Percentiles rank a stretch among this genome's conserved stretches.
Conservation (phyloP, 2,329 filamentous ascomycete genomes). For the Cercospora sojina region DNA sequence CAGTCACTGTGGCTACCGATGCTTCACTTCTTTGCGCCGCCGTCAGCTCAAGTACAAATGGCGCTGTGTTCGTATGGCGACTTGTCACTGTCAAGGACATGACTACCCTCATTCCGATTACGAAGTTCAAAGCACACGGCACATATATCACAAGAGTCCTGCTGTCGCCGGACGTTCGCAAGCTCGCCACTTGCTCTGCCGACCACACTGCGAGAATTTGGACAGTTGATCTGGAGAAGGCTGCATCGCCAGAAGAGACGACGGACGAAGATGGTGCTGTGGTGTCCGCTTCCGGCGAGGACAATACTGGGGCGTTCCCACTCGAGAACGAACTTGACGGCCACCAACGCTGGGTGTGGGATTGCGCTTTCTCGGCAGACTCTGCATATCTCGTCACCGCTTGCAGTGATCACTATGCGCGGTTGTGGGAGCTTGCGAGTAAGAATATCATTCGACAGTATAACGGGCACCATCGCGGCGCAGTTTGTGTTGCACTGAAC, state of each 20-base stretch:
- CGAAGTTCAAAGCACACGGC: conserved; percentile 85
- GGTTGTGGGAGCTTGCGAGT: conserved; percentile 82
- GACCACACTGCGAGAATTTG: conserved; percentile 96
- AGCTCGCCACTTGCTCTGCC: conserved; percentile 88
- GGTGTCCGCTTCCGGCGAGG: conserved; percentile 22
- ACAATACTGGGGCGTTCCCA: conserved; percentile 61
- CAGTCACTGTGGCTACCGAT: conserved; percentile 93
- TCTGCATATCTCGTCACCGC: conserved; percentile 91
- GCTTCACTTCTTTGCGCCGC: conserved; percentile 82
- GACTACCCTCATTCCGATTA: conserved; percentile 81
- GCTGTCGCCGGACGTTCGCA: conserved; percentile 88
- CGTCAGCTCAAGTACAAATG: conserved; percentile 77
- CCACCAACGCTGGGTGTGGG: conserved; percentile 96
- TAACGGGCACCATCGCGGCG: conserved; percentile 88
- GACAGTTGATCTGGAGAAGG: conserved; percentile 70
- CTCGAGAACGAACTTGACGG: conserved; percentile 84
- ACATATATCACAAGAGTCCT: conserved; percentile 92
- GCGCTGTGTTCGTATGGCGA: conserved; percentile 96
- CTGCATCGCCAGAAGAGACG: conserved; percentile 21
- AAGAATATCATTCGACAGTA: conserved; percentile 93
- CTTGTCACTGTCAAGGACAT: conserved; percentile 80
- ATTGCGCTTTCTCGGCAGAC: conserved; percentile 92
- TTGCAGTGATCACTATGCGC: conserved; percentile 88
- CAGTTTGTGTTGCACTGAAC: conserved; percentile 89
- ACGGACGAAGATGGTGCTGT: conserved; percentile 17